Evolutionary conservation across 768 basidiomycete species (phyloP), one percentile per base, ranked within the genome.

Genomic region (Ramaria rubella): DNA sequence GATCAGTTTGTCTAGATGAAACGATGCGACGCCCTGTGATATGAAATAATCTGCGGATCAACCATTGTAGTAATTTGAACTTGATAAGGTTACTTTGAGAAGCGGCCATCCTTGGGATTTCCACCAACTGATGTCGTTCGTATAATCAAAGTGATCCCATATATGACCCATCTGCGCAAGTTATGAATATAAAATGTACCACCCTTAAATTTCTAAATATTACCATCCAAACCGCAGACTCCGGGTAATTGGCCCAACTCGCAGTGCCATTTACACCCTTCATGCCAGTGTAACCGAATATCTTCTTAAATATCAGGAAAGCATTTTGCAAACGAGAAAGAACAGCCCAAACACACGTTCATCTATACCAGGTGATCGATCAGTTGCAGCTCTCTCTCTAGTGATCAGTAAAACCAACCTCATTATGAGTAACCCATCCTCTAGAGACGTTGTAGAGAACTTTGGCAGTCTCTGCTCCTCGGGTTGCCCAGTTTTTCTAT

Each of bases 251-350:
- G 1, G 85, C 81, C 83, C 83, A 89, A 57, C 74, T 68, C 1
- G 86, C 85, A 4, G 77, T 77, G 61, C 80, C 78, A 4, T 74
- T 78, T 8, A 62, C 64, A 2, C 70, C 73, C 63, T 88, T 89
- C 86, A 88, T 87, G 19, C 87, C 87, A 1, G 86, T 87, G 58
- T 87, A 83, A 15, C 87, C 87, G 60, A 87, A 89, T 29, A 85
- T 82, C 84, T 88, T 29, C 31, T 15, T 23, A n/a, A 3, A 51
- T 27, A 29, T 43, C 58, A 36, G 21, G 34, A 27, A 38, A 12
- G 9, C 29, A 29, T 29, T 38, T 31, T 14, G 0, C 12, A 44
- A 26, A 46, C 64, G 70, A 29, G 44, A 19, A 42, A 7, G 15
- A 19, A 42, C 9, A n/a, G 17, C 2, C 7, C 9, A 42, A 42